These are phyloP conservation scores for Filobasidium wieringae DNA, from an alignment of 768 basidiomycete species.

Conservation along the genomic window DNA sequence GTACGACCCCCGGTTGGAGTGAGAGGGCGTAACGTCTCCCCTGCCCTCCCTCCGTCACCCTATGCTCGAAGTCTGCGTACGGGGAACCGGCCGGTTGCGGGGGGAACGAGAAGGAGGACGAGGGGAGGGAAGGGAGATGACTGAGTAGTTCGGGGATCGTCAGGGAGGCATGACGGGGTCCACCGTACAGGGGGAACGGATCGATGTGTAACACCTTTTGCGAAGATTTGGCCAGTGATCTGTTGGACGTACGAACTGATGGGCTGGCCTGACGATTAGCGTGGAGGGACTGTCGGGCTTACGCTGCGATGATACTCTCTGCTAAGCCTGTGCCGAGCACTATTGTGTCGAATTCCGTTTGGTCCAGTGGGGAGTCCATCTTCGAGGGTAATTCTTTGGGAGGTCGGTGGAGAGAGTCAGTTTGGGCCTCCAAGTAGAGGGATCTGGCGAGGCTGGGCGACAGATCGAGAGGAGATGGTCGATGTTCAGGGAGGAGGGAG, in stretches of 20 bases:
- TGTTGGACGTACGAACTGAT: constrained; percentile 36
- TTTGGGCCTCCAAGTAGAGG: too few species aligned
- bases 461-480: too few species aligned
- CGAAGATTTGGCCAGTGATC: constrained; percentile 78
- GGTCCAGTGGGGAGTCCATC: too few species aligned
- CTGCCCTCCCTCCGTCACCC: constrained; percentile 42
- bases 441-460: too few species aligned
- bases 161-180: constrained; percentile 58
- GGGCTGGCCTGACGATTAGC: background rate
- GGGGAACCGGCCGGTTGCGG: constrained; percentile 10
- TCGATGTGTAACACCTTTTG: constrained; percentile 82
- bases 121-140: constrained; percentile 2
- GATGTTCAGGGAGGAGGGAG: too few species aligned
- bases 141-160: constrained; percentile 64
- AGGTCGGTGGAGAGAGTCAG: too few species aligned
- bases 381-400: too few species aligned
- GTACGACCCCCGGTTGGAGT: constrained; percentile 69
- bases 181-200: constrained; percentile 71
- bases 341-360: constrained; percentile 42
- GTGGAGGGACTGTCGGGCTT: constrained; percentile 39
- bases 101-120: constrained; percentile 13
- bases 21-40: constrained; percentile 74
- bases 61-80: constrained; percentile 15
- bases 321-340: constrained; percentile 48
- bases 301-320: constrained; percentile 83